Base-by-base conservation (phyloP, 2,329 filamentous ascomycete genomes). In the Pyrenophora tritici-repentis region DNA sequence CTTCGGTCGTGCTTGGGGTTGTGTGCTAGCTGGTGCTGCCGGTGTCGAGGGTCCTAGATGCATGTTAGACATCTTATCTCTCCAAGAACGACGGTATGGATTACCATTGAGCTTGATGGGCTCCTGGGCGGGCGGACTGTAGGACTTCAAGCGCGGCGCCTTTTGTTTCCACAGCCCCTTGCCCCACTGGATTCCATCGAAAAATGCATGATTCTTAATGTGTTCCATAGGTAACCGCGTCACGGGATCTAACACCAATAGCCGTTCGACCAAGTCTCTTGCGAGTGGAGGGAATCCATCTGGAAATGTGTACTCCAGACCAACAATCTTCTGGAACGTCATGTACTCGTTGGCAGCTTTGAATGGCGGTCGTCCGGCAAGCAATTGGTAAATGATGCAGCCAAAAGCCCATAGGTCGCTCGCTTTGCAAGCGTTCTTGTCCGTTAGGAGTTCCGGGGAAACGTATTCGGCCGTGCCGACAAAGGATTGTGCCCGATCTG, bases 351-450 rank as follows among this genome's bases (percentile, higher is more conserved):
- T 97, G 12, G 83, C 89, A 34, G 89, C 94, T 73, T 99, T 99
- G 79, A 99, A 99, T 0, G 94, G 94, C 5, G 94, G 94, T 53
- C 94, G 82, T n/a, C 94, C 94, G n/a, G 90, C 89, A 29, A 99
- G 79, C 20, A 99, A 83, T 73, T 99, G 94, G 73, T 96, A 99
- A 57, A 99, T 86, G 63, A 99, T 99, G 77, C 94, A 99, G 8
- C 94, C 94, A 77, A 96, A 99, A 2, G 94, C 94, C 94, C 94
- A 99, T 42, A 99, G 76, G 75, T 99, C 94, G 73, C 94, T 97
- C 36, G 93, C 90, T 76, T 97, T 99, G 79, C 93, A 97, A 16
- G 93, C 94, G 66, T 90, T 95, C 78, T 97, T 97, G 68, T 96
- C 91, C 24, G 90, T 96, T 47, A 99, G 80, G n/a, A 99, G 81